A percentile compares a stretch with the other conserved stretches of the same genome.
Evolutionary conservation across 2,329 filamentous ascomycete species (phyloP).

Genomic region (Colletotrichum liaoningense): DNA sequence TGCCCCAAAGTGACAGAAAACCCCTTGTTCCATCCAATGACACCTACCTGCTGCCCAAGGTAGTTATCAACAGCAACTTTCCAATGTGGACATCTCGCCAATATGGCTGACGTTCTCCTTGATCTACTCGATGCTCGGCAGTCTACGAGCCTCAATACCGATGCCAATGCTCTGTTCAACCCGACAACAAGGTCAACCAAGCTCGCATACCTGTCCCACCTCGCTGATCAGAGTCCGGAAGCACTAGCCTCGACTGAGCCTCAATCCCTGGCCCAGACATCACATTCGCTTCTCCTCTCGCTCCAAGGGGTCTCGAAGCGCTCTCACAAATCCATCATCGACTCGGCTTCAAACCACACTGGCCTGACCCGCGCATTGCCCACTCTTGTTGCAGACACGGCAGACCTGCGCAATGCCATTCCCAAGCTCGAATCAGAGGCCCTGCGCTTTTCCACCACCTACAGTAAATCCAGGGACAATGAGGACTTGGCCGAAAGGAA

Average conservation of each 20-base stretch:
- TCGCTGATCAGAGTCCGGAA: slow-evolving; percentile 81
- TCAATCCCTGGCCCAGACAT: slow-evolving; percentile 81
- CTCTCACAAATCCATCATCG: slow-evolving; percentile 86
- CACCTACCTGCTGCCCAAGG: not conserved
- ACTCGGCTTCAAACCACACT: slow-evolving; percentile 82
- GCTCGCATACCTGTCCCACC: slow-evolving; percentile 78
- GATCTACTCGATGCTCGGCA: slow-evolving; percentile 63
- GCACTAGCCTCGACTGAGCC: slow-evolving; percentile 81
- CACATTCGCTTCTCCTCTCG: slow-evolving; percentile 83
- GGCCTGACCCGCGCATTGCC: slow-evolving; percentile 80
- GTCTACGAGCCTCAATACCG: slow-evolving; percentile 38
- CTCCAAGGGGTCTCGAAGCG: slow-evolving; percentile 90
- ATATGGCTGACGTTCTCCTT: slow-evolving; percentile 78
- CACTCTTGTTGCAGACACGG: slow-evolving; percentile 71
- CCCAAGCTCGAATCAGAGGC: slow-evolving; percentile 84
- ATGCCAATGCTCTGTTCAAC: not conserved
- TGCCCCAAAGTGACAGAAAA: too few species aligned
- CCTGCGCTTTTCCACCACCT: slow-evolving; percentile 83
- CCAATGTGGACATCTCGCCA: slow-evolving; percentile 10
- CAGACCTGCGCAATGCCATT: slow-evolving; percentile 76
- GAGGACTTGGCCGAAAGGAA: slow-evolving; percentile 79
- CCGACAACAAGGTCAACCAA: slow-evolving; percentile 15
- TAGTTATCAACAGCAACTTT: not conserved
- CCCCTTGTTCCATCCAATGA: not conserved
- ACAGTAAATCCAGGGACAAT: slow-evolving; percentile 79